A percentile compares a stretch with the other conserved stretches of the same genome.
These are phyloP conservation scores for Pleoardoris graminearum DNA, from an alignment of 2,329 filamentous ascomycete genomes.

Conservation along the genomic window DNA sequence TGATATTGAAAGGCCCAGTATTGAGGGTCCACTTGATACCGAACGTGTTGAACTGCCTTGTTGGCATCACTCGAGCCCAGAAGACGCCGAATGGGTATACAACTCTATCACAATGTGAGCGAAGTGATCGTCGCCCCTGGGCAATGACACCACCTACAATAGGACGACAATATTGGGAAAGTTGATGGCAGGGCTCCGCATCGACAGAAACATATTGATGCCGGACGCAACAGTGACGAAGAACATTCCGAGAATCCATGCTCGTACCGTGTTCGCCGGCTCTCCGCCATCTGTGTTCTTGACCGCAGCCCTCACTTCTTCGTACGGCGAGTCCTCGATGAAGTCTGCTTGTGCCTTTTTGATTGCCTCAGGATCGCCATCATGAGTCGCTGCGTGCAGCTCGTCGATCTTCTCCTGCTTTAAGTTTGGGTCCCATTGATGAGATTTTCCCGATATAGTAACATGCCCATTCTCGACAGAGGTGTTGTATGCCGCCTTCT, in stretches of 20 bases:
- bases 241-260: constrained; percentile 52
- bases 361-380: constrained; percentile 22
- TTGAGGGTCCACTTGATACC: constrained; percentile 63
- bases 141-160: constrained; percentile 44
- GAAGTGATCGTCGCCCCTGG: too few relatives aligned
- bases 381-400: constrained; percentile 19
- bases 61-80: constrained; percentile 62
- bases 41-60: constrained; percentile 55
- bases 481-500: constrained; percentile 9
- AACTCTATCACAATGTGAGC: constrained; percentile 32
- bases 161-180: constrained; percentile 65
- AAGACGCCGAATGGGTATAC: constrained; percentile 65
- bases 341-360: constrained; percentile 19
- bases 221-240: constrained; percentile 51
- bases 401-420: constrained; percentile 25
- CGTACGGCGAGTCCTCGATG: constrained; percentile 23
- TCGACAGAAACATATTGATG: constrained; percentile 64
- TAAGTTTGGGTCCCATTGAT: constrained; percentile 30
- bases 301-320: constrained; percentile 48
- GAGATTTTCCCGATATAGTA: constrained; percentile 16
- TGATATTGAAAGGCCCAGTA: constrained; percentile 70
- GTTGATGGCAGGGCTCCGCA: constrained; percentile 64
- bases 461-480: constrained; percentile 8
- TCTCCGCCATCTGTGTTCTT: constrained; percentile 51
- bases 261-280: constrained; percentile 50